A percentile compares a stretch with the other conserved stretches of the same genome.
Evolutionary conservation across 371 early-diverging fungal species (phyloP).

Genomic region (Nematocida homosporus): DNA sequence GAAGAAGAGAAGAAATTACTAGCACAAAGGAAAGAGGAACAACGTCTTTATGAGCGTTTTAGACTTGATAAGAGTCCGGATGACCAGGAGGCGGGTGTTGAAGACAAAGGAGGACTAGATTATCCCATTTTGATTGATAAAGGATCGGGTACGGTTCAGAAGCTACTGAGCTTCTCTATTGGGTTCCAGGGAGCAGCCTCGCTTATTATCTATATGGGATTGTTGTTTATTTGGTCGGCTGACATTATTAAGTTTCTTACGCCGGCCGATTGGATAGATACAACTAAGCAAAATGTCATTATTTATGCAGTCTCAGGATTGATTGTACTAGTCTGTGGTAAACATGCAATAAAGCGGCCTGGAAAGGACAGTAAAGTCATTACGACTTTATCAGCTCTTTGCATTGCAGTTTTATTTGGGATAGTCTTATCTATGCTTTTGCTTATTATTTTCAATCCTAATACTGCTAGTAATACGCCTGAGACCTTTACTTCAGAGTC

Average conservation of each 20-base stretch:
- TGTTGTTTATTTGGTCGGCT: not conserved
- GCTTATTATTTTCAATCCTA: too few relatives aligned
- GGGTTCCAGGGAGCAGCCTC: not conserved
- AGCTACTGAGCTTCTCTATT: not conserved
- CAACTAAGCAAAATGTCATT: not conserved
- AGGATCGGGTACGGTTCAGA: too few relatives aligned
- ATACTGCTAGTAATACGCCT: too few relatives aligned
- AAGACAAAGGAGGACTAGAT: too few relatives aligned
- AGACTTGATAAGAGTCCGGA: too few relatives aligned
- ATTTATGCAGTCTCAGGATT: not conserved
- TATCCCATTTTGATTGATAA: too few relatives aligned
- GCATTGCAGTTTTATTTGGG: not conserved
- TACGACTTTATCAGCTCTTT: not conserved
- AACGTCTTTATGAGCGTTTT: too few relatives aligned
- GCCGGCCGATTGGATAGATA: too few relatives aligned
- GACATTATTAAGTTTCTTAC: not conserved
- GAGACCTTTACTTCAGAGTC: too few relatives aligned
- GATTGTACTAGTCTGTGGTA: not conserved
- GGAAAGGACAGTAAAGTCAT: not conserved
- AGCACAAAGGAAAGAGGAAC: not conserved
- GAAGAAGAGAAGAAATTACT: not conserved
- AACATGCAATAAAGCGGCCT: not conserved
- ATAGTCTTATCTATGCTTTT: not conserved
- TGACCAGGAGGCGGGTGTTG: too few relatives aligned
- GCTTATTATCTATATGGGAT: conserved; percentile 7